Evolutionary conservation across 768 basidiomycete genomes (phyloP), one percentile per base, ranked within the genome.

Genomic region (Roridomyces roridus): DNA sequence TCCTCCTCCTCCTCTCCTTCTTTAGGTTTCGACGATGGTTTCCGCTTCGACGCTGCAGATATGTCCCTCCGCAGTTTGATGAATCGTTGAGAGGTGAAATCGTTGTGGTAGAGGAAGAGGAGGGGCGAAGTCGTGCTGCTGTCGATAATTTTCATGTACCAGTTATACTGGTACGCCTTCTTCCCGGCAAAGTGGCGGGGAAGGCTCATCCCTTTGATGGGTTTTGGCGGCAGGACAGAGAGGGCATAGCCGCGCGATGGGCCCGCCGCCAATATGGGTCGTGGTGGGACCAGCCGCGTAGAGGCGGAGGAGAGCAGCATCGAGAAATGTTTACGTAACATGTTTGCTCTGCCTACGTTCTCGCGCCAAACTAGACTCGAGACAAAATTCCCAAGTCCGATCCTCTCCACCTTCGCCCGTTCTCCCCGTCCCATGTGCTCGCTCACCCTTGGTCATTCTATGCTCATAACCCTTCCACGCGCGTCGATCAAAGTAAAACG

Each of bases 381-480:
- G 7, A 71, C 80, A 93, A 72, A 96, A 94, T 70, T 95, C 91
- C 93, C 94, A 96, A 59, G 91, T 94, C 57, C 92, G 78, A 62
- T 94, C 90, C 64, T 87, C 91, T 43, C 86, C 91, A 9, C 84
- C 88, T 67, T 85, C 85, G 34, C 85, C 90, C 12, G 85, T 91
- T 74, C 71, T 87, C 24, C 82, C 85, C 36, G 75, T 82, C 25
- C 84, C 88, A 67, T 82, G 82, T 0, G 70, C 91, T 69, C 84
- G 80, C 75, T 84, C 92, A 6, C 96, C 96, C 67, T 94, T 90
- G 4, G 96, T 97, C 87, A 96, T 90, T n/a, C 92, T 78, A 70
- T 98, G 96, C 64, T 88, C 88, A 65, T 98, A 98, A 1, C 92
- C 94, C 44, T 82, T 84, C 86, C 94, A 98, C 0, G 75, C 60